Evolutionary conservation across 306 rosid species (phyloP).

Genomic region (Hippophae tibetana): DNA sequence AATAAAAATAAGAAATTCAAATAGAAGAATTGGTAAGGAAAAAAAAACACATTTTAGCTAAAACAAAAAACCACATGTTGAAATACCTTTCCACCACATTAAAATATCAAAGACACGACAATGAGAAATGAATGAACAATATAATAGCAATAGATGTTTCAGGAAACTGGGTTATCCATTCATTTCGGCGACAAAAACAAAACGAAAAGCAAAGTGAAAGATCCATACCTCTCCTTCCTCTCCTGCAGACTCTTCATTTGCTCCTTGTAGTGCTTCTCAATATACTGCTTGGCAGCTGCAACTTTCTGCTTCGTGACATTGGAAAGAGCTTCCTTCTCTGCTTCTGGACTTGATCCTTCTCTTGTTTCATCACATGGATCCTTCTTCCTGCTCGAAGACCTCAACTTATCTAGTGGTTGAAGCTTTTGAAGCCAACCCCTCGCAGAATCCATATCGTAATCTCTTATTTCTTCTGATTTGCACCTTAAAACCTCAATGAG

Average conservation of each 20-base stretch:
- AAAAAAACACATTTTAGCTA: too few species aligned
- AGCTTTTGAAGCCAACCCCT: constrained; percentile 87
- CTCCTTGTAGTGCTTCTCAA: constrained; percentile 96
- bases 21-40: too few species aligned
- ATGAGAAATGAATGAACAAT: too few species aligned
- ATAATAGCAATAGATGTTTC: too few species aligned
- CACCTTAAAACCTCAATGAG: constrained; percentile 17
- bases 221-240: constrained; percentile 77
- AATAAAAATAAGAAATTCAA: too few species aligned
- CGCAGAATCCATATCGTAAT: constrained; percentile 70
- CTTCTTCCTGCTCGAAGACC: constrained; percentile 49
- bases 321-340: constrained; percentile 66
- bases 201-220: background rate
- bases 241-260: constrained; percentile 93
- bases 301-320: constrained; percentile 79
- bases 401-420: constrained; percentile 70
- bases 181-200: background rate
- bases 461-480: constrained; percentile 2
- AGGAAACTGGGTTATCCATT: background rate
- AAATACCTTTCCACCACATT: too few species aligned
- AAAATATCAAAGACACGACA: too few species aligned
- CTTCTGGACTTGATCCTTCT: constrained; percentile 24
- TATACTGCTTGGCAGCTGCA: constrained; percentile 88
- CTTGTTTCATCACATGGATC: constrained; percentile 28
- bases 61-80: too few species aligned